phyloP scores from a whole-genome alignment of 2,329 filamentous ascomycete species.

The Rachicladosporium sp. region DNA sequence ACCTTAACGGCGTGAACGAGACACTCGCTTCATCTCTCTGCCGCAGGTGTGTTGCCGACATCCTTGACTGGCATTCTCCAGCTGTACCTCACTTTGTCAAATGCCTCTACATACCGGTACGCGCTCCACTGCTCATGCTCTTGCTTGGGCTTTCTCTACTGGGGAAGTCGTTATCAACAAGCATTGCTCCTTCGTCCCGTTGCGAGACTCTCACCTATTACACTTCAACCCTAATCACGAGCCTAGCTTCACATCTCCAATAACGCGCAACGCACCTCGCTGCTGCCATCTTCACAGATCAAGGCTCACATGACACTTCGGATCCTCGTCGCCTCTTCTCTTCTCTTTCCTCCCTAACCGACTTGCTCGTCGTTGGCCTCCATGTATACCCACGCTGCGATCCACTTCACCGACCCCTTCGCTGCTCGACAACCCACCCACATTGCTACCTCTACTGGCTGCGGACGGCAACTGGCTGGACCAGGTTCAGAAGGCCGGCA shows the following conservation, averaged over 20 bases:
- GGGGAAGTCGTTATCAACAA: background rate
- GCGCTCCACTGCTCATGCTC: too few relatives aligned
- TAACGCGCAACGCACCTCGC: conserved; percentile 1
- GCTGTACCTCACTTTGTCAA: too few relatives aligned
- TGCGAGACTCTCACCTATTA: background rate
- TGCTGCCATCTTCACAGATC: background rate
- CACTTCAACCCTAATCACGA: background rate
- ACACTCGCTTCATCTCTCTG: conserved; percentile 1
- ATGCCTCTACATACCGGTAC: too few relatives aligned
- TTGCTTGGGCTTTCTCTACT: too few relatives aligned
- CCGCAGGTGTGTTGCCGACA: too few relatives aligned
- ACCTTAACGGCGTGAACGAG: conserved; percentile 2
- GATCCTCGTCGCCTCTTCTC: conserved; percentile 1
- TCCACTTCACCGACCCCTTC: conserved; percentile 24
- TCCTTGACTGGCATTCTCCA: too few relatives aligned
- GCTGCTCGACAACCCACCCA: conserved; percentile 16
- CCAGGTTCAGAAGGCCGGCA: conserved; percentile 8
- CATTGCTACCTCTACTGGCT: background rate
- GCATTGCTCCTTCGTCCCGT: background rate
- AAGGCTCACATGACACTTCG: conserved; percentile 6
- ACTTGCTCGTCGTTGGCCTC: conserved; percentile 11
- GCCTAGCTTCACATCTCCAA: background rate
- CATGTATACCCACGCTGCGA: conserved; percentile 23
- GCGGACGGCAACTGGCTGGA: conserved; percentile 4
- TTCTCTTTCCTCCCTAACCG: conserved; percentile 5